Evolutionary conservation across 1,139 yeast genomes (phyloP).

Genomic region (Tardiomyces blankii): DNA sequence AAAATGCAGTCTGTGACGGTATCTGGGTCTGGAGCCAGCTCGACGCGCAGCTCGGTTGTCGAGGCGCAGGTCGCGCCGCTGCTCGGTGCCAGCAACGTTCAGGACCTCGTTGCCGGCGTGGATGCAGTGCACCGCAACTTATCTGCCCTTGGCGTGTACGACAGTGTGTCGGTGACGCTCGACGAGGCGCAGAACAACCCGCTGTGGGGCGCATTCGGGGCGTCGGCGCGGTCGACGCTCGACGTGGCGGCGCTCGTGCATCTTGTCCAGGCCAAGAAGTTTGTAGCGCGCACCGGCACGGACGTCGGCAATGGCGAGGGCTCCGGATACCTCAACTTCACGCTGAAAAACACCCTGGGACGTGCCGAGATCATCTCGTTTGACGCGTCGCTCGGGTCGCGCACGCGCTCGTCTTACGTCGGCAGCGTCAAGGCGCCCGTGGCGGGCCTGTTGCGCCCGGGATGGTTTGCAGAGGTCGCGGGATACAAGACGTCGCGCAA

Average conservation of each 20-base stretch:
- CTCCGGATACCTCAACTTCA: slow-evolving; percentile 70
- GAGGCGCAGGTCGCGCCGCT: slow-evolving; percentile 46
- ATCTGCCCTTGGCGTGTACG: slow-evolving; percentile 33
- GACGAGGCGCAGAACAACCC: slow-evolving; percentile 17
- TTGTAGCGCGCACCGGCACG: slow-evolving; percentile 83
- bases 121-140: slow-evolving; percentile 22
- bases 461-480: slow-evolving; percentile 44
- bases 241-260: slow-evolving; percentile 1
- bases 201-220: slow-evolving; percentile 4
- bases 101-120: slow-evolving; percentile 19
- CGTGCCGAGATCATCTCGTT: slow-evolving; percentile 74
- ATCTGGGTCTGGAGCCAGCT: slow-evolving; percentile 39
- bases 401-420: slow-evolving; percentile 51
- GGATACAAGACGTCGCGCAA: slow-evolving; percentile 48
- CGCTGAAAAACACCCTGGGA: slow-evolving; percentile 58
- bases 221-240: neutral
- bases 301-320: slow-evolving; percentile 94
- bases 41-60: slow-evolving; percentile 41
- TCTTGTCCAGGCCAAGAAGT: slow-evolving; percentile 24
- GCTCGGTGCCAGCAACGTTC: slow-evolving; percentile 23
- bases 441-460: slow-evolving; percentile 31
- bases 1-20: slow-evolving; percentile 18
- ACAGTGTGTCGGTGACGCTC: slow-evolving; percentile 33
- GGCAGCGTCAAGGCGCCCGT: slow-evolving; percentile 56
- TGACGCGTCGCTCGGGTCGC: slow-evolving; percentile 73